These are phyloP conservation scores for Penicillium waksmanii DNA, from an alignment of 495 filamentous ascomycete species.

Conservation along the genomic window DNA sequence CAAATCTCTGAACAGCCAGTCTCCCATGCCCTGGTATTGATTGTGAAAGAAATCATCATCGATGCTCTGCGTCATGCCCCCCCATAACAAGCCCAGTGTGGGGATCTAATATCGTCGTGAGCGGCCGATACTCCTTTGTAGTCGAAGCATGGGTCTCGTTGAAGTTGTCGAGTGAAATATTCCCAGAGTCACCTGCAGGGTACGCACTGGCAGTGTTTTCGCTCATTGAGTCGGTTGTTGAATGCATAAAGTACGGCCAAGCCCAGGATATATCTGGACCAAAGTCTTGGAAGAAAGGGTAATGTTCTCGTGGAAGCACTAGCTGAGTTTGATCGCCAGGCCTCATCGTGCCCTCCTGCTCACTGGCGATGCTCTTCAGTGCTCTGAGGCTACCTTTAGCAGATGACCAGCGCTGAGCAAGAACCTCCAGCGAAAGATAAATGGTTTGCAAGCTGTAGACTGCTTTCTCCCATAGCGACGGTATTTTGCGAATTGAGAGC, in stretches of 20 bases:
- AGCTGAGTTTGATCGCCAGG: not conserved
- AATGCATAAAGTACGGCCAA: constrained; percentile 16
- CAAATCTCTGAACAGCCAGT: constrained; percentile 25
- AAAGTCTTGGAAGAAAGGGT: constrained; percentile 17
- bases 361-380: constrained; percentile 25
- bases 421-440: constrained; percentile 28
- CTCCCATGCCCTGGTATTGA: constrained; percentile 28
- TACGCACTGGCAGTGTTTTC: not conserved
- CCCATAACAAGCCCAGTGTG: constrained; percentile 20
- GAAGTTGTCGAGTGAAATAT: constrained; percentile 1
- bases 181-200: not conserved
- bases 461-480: constrained; percentile 20
- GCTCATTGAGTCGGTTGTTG: not conserved
- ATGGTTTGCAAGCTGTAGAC: constrained; percentile 20
- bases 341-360: constrained; percentile 12
- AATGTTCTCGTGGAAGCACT: constrained; percentile 17
- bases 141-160: constrained; percentile 9
- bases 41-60: constrained; percentile 17
- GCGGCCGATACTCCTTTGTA: constrained; percentile 19
- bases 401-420: constrained; percentile 30
- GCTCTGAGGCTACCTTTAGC: constrained; percentile 28
- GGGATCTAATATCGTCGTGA: constrained; percentile 21
- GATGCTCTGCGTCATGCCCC: constrained; percentile 8
- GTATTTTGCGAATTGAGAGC: constrained; percentile 22
- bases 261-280: constrained; percentile 24